Evolutionary conservation across 1,139 yeast genomes (phyloP), one percentile per base, ranked within the genome.

Genomic region (Scheffersomyces cryptocercus): DNA sequence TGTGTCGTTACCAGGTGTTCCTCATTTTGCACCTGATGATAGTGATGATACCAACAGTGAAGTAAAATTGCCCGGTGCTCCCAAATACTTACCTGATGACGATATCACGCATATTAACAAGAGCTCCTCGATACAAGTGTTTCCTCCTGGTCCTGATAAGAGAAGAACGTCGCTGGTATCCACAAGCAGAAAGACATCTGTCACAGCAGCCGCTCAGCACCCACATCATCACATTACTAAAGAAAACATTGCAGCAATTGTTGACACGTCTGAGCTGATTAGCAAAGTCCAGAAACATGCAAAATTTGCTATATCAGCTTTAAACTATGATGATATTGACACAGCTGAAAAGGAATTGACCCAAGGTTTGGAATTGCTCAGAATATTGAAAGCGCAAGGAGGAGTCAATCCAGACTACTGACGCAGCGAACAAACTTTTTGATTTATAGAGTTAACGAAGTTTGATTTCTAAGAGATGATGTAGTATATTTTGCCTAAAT

Each of bases 241-340:
- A 46, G 75, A 67, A 26, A 75, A 77, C 37, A 75, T 85, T 26
- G 65, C 66, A 33, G 61, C 67, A 32, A 77, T 86, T 36, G 61
- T 87, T 47, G 77, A 77, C 49, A 75, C 77, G 36, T 79, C 85
- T 14, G 89, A 86, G 46, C 70, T 76, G 32, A 81, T 86, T 16
- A 53, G 79, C n/a, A 70, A 75, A 51, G 87, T 90, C 0, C 97
- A 91, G 59, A 89, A 87, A 58, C 87, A 82, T 52, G 93, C 97
- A 40, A 88, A 85, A 62, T 93, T 84, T 63, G 98, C 97, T 3
- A 85, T 91, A 8, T 88, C 96, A 39, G 99, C 99, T 0, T 75
- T 93, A 54, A 91, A 90, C 61, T 93, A 90, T 62, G 98, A 93
- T 51, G 99, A 93, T 56, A 70, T 82, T 37, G 73, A 64, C 4